These are phyloP conservation scores for Tricholoma flavovirens DNA, from an alignment of 768 basidiomycete species.

Conservation along the genomic window DNA sequence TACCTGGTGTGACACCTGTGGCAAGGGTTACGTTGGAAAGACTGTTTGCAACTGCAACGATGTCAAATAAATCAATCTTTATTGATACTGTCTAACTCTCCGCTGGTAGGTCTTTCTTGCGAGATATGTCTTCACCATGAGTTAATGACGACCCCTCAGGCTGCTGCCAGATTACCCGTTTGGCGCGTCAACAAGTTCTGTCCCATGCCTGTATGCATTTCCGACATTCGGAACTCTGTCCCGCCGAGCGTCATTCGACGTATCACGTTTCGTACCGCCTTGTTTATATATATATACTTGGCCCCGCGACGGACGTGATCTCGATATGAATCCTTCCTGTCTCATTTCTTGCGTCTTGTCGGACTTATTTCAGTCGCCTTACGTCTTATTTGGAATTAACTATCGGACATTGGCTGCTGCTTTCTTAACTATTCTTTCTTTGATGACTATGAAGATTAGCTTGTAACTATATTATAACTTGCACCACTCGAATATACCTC, in stretches of 20 bases:
- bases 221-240: slow-evolving; percentile 20
- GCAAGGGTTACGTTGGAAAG: slow-evolving; percentile 59
- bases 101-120: slow-evolving; percentile 24
- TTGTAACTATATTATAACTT: neutral
- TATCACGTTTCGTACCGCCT: slow-evolving; percentile 64
- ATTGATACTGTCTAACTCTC: slow-evolving; percentile 12
- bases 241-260: slow-evolving; percentile 49
- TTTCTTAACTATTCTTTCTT: neutral
- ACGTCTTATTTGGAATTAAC: slow-evolving; percentile 5
- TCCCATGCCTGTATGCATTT: slow-evolving; percentile 19
- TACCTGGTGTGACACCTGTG: slow-evolving; percentile 70
- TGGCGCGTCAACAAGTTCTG: slow-evolving; percentile 35
- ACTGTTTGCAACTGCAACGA: slow-evolving; percentile 59
- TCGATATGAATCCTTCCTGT: slow-evolving; percentile 39
- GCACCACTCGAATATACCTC: too few relatives aligned
- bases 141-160: slow-evolving; percentile 10
- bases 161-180: slow-evolving; percentile 26
- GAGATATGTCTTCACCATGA: neutral
- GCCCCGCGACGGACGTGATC: slow-evolving; percentile 66
- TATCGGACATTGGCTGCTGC: neutral
- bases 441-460: neutral
- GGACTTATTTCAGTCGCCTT: neutral
- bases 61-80: slow-evolving; percentile 43
- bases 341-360: slow-evolving; percentile 10
- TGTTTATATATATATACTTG: slow-evolving; percentile 34